Conservation (phyloP, 768 basidiomycete species). For the Mycena maculata region DNA sequence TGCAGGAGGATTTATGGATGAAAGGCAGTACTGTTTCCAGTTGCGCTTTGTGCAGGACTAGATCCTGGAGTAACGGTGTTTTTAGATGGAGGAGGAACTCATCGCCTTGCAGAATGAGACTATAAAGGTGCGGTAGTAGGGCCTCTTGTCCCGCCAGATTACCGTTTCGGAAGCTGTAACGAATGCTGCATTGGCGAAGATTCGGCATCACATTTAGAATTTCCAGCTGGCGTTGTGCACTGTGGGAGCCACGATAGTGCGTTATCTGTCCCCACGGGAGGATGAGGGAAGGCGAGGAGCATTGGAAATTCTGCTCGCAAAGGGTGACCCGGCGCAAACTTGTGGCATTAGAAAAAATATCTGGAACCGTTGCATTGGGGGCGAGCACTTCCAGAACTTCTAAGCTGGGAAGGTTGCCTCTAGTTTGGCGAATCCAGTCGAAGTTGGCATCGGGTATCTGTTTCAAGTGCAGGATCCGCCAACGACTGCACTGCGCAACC, state of each 20-base stretch:
- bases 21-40: neutral
- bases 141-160: too few relatives aligned
- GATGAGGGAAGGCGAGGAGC: neutral
- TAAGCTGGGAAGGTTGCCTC: too few relatives aligned
- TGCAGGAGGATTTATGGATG: neutral
- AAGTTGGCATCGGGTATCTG: too few relatives aligned
- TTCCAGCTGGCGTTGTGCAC: neutral
- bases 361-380: too few relatives aligned
- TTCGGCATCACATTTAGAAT: neutral
- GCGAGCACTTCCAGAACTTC: too few relatives aligned
- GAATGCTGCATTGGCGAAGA: neutral
- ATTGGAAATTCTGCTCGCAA: too few relatives aligned
- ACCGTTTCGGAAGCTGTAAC: too few relatives aligned
- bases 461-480: too few relatives aligned
- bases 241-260: neutral
- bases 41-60: neutral
- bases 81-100: neutral
- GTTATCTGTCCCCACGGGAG: constrained; percentile 9
- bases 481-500: too few relatives aligned
- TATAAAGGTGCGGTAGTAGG: neutral
- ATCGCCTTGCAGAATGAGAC: neutral
- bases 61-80: neutral
- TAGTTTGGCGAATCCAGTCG: too few relatives aligned
- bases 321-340: too few relatives aligned
- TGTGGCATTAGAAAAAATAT: too few relatives aligned